phyloP scores from a whole-genome alignment of 1,284 basidiomycete species.

The Cryptococcus sp. region DNA sequence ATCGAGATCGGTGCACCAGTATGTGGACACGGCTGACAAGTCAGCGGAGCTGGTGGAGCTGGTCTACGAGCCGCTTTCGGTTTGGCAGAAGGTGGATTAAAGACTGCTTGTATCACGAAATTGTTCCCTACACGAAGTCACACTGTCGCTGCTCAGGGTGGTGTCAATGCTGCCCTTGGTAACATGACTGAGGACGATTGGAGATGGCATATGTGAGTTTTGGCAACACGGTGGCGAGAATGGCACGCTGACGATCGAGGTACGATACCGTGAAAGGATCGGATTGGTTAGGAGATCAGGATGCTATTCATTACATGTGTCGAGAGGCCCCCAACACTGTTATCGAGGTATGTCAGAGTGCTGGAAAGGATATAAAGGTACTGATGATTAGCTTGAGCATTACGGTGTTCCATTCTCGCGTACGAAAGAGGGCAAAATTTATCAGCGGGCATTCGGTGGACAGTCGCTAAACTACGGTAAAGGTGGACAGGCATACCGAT shows the following conservation, averaged over 20 bases:
- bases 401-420: slow-evolving; percentile 98
- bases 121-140: slow-evolving; percentile 99
- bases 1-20: background rate
- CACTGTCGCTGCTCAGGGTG: slow-evolving; percentile 98
- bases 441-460: slow-evolving; percentile 98
- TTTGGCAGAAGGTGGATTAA: slow-evolving; percentile 96
- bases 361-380: background rate
- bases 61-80: slow-evolving; percentile 98
- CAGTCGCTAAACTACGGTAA: slow-evolving; percentile 97
- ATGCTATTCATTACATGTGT: slow-evolving; percentile 99
- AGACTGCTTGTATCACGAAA: slow-evolving; percentile 98
- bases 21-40: slow-evolving; percentile 14
- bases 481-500: slow-evolving; percentile 98
- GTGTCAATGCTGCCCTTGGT: slow-evolving; percentile 97
- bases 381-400: slow-evolving; percentile 76
- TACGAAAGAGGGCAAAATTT: slow-evolving; percentile 99
- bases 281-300: slow-evolving; percentile 99
- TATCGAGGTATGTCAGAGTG: slow-evolving; percentile 61
- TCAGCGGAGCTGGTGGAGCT: slow-evolving; percentile 92
- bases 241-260: slow-evolving; percentile 8
- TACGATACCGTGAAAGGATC: slow-evolving; percentile 97
- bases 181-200: slow-evolving; percentile 99
- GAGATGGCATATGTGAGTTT: slow-evolving; percentile 88
- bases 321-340: slow-evolving; percentile 91
- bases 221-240: slow-evolving; percentile 34